phyloP scores from a whole-genome alignment of 2,329 filamentous ascomycete genomes.

The Xylariaceae sp. region DNA sequence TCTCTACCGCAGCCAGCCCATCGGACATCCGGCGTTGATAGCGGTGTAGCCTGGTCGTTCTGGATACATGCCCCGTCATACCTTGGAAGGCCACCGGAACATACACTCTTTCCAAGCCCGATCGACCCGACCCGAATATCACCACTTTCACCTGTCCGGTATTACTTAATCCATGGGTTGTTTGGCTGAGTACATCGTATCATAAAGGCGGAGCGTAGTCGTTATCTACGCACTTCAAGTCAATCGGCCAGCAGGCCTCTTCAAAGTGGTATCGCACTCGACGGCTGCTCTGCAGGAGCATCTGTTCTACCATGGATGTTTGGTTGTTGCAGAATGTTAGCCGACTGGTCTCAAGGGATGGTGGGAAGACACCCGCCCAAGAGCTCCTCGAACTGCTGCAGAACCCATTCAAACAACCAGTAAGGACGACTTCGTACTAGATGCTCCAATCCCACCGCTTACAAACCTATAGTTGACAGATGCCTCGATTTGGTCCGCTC shows the following conservation, averaged over 20 bases:
- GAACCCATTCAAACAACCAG: constrained; percentile 45
- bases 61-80: too few species aligned
- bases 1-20: too few species aligned
- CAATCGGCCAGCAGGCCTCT: background rate
- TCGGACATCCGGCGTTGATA: too few species aligned
- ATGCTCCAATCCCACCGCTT: background rate
- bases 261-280: background rate
- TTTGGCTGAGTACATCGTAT: background rate
- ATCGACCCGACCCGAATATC: too few species aligned
- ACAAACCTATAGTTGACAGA: constrained; percentile 35
- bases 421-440: constrained; percentile 25
- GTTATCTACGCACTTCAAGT: background rate
- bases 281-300: background rate
- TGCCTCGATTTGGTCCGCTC: constrained; percentile 68
- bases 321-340: constrained; percentile 13
- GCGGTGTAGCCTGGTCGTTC: too few species aligned
- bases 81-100: too few species aligned
- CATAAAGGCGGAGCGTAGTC: background rate
- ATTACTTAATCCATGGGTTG: background rate
- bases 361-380: constrained; percentile 31
- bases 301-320: constrained; percentile 8
- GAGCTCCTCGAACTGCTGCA: constrained; percentile 45
- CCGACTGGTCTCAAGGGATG: constrained; percentile 15
- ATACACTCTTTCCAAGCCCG: too few species aligned
- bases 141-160: background rate